Evolutionary conservation across 805 yeast species (phyloP).

Genomic region (Kazachstania martiniae): DNA sequence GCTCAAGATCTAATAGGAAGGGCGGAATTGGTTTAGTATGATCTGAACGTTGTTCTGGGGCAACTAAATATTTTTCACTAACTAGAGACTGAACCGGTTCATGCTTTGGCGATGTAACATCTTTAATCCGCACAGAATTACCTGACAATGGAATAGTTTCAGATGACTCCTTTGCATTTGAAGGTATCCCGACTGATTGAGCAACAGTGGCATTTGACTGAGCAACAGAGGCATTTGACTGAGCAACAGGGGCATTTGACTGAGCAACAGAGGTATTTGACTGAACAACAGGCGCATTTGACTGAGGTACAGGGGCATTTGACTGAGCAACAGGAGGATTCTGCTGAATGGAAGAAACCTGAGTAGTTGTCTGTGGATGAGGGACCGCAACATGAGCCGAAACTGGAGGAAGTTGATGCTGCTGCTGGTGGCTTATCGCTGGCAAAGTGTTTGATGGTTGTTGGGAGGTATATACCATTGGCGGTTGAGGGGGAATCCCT

Average conservation of each 20-base stretch:
- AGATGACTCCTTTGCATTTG: slow-evolving; percentile 4
- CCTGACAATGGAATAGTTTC: slow-evolving; percentile 3
- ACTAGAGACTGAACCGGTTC: too few relatives aligned
- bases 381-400: too few relatives aligned
- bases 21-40: slow-evolving; percentile 73
- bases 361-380: too few relatives aligned
- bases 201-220: background rate
- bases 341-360: too few relatives aligned
- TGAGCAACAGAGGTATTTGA: slow-evolving; percentile 8
- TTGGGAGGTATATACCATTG: background rate
- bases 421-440: too few relatives aligned
- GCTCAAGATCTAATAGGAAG: slow-evolving; percentile 70
- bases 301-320: slow-evolving; percentile 8
- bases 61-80: slow-evolving; percentile 28
- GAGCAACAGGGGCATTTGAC: slow-evolving; percentile 9
- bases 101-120: too few relatives aligned
- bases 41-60: slow-evolving; percentile 29
- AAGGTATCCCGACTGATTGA: slow-evolving; percentile 3
- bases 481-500: too few relatives aligned
- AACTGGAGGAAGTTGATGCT: too few relatives aligned
- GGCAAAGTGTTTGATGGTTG: too few relatives aligned
- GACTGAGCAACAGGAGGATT: slow-evolving; percentile 1
- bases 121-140: background rate
- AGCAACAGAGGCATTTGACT: slow-evolving; percentile 3
- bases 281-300: slow-evolving; percentile 10